phyloP scores from a whole-genome alignment of 169 alveolate genomes.

The Cryptosporidium viatorum region DNA sequence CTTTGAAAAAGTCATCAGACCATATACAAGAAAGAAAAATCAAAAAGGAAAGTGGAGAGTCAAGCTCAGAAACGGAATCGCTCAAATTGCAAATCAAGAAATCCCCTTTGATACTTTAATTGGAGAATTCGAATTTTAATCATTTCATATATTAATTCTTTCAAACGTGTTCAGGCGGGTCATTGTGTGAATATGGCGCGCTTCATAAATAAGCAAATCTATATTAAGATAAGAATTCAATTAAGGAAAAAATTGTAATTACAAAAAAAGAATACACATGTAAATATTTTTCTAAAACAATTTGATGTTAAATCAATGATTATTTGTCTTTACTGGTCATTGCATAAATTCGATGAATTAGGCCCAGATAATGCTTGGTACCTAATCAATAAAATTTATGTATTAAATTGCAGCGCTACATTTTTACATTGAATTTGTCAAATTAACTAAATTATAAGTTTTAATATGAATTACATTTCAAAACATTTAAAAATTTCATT shows the following conservation, averaged over 20 bases:
- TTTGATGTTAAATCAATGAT: background rate
- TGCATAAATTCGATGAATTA: background rate
- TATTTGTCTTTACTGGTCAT: background rate
- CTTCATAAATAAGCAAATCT: no score
- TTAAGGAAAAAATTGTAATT: no score
- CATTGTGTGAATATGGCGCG: background rate
- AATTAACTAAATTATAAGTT: no score
- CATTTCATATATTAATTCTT: no score
- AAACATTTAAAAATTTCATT: no score
- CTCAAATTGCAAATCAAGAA: constrained; percentile 63
- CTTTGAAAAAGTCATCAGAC: constrained; percentile 47
- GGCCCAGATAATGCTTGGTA: background rate
- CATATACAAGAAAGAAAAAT: constrained; percentile 55
- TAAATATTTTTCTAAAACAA: background rate
- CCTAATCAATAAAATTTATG: no score
- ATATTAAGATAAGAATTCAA: background rate
- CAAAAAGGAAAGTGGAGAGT: constrained; percentile 68
- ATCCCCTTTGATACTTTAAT: constrained; percentile 65
- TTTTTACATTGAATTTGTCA: no score
- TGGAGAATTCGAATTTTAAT: constrained; percentile 67
- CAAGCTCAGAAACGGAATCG: constrained; percentile 61
- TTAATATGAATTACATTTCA: no score
- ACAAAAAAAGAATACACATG: no score
- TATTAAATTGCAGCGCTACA: background rate
- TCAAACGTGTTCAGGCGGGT: background rate